Evolutionary conservation across 2,329 filamentous ascomycete genomes (phyloP).

Genomic region (Colletotrichum melonis): DNA sequence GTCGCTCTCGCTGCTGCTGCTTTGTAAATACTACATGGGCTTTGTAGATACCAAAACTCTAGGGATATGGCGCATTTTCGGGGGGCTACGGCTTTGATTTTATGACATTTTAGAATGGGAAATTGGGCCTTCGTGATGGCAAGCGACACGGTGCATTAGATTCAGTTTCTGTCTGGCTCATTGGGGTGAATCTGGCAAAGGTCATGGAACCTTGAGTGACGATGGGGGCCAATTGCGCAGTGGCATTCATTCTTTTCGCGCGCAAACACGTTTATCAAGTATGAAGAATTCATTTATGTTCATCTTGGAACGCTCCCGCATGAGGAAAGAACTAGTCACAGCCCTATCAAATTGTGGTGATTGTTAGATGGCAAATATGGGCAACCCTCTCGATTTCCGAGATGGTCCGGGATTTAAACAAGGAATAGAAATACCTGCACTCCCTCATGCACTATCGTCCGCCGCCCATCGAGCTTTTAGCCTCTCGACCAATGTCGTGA

Average conservation of each 20-base stretch:
- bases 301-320: not conserved
- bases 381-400: no score
- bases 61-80: not conserved
- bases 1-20: slow-evolving; percentile 11
- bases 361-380: no score
- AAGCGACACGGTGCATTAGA: not conserved
- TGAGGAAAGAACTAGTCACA: no score
- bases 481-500: not conserved
- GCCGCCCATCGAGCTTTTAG: not conserved
- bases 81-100: not conserved
- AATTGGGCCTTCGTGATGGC: not conserved
- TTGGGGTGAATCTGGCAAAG: not conserved
- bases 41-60: not conserved
- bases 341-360: no score
- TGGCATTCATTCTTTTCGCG: not conserved
- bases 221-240: not conserved
- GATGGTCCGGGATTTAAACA: no score
- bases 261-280: not conserved
- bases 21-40: not conserved
- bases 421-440: no score
- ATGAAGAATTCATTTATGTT: not conserved
- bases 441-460: not conserved
- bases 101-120: not conserved
- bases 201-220: not conserved
- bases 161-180: not conserved